A percentile compares a stretch with the other conserved stretches of the same genome.
phyloP scores from a whole-genome alignment of 2,329 filamentous ascomycete genomes.

The Fusarium multiceps region DNA sequence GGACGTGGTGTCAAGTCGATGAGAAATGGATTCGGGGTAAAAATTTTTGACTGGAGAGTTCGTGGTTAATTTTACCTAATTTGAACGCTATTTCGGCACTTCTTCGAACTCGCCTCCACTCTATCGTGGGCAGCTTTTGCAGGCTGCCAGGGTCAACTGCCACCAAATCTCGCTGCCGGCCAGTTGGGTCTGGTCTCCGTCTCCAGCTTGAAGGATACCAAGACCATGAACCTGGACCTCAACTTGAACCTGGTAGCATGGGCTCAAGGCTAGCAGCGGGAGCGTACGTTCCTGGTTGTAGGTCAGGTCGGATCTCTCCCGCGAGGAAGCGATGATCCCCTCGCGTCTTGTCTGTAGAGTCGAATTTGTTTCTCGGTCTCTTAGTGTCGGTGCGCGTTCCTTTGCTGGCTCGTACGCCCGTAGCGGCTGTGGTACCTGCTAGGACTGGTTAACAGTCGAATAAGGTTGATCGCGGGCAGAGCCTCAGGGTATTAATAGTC shows the following conservation, averaged over 20 bases:
- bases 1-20: conserved; percentile 45
- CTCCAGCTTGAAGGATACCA: conserved; percentile 3
- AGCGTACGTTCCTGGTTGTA: conserved; percentile 30
- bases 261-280: conserved; percentile 19
- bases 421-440: neutral
- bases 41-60: conserved; percentile 53
- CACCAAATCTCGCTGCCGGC: conserved; percentile 29
- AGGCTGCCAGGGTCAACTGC: conserved; percentile 17
- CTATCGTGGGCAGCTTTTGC: conserved; percentile 37
- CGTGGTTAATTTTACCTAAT: conserved; percentile 54
- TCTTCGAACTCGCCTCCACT: conserved; percentile 41
- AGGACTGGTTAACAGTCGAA: conserved; percentile 6
- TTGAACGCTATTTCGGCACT: conserved; percentile 48
- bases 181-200: conserved; percentile 10
- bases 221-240: conserved; percentile 6
- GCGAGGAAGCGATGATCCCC: conserved; percentile 21
- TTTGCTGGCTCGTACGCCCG: conserved; percentile 13
- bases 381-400: conserved; percentile 8
- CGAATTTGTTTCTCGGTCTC: conserved; percentile 9
- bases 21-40: conserved; percentile 50
- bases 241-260: neutral
- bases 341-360: conserved; percentile 14
- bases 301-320: conserved; percentile 17
- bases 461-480: conserved; percentile 22
- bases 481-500: conserved; percentile 11